phyloP scores from a whole-genome alignment of 352 stramenopile species.

The Phytopythium aichiense region DNA sequence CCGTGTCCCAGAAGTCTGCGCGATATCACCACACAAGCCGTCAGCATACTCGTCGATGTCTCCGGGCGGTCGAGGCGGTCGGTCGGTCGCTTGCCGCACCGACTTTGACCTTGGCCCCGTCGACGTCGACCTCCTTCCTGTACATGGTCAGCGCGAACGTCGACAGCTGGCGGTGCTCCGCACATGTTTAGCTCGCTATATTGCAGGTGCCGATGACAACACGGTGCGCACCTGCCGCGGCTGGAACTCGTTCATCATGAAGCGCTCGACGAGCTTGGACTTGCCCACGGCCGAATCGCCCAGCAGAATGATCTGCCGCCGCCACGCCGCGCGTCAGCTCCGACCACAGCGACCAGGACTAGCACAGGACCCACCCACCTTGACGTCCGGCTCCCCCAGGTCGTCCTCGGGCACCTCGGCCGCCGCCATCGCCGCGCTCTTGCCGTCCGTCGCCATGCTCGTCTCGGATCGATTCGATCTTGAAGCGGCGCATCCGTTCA shows the following conservation, averaged over 20 bases:
- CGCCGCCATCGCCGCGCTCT: constrained; percentile 13
- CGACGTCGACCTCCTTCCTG: constrained; percentile 88
- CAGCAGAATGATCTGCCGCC: constrained; percentile 86
- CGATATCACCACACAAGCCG: not conserved
- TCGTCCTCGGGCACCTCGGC: constrained; percentile 30
- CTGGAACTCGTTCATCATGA: constrained; percentile 96
- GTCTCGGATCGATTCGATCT: constrained; percentile 63
- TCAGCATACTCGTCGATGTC: not conserved
- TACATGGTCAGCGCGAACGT: constrained; percentile 96
- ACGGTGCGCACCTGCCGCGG: constrained; percentile 55
- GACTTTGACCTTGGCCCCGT: constrained; percentile 65
- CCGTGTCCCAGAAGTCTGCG: constrained; percentile 95
- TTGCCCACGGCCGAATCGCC: constrained; percentile 95
- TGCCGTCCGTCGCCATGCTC: constrained; percentile 33
- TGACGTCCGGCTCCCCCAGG: constrained; percentile 59
- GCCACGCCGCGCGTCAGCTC: not conserved
- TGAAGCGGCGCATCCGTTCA: not conserved
- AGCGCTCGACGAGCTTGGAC: constrained; percentile 94
- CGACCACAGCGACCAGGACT: not conserved
- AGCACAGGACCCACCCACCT: constrained; percentile 30
- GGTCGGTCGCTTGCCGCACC: constrained; percentile 19
- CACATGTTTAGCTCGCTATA: no score
- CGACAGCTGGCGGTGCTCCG: constrained; percentile 55
- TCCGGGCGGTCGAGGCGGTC: not conserved
- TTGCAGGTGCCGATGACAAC: no score